These are phyloP conservation scores for Aspergillus intermedius DNA, from an alignment of 2,329 filamentous ascomycete species.

Conservation along the genomic window DNA sequence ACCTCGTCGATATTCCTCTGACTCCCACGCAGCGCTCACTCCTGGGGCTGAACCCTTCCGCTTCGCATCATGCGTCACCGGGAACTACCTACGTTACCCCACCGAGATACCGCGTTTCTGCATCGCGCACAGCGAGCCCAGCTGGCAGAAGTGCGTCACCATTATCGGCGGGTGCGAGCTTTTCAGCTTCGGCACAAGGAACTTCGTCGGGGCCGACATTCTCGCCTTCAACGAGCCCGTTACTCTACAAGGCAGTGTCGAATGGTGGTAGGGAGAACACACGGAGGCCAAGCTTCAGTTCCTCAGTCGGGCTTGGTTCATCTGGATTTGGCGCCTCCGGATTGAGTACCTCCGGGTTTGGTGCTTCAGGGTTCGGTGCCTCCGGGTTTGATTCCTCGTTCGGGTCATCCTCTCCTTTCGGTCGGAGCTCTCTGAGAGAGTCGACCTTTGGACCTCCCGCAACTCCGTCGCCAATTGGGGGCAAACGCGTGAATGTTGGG, in stretches of 20 bases:
- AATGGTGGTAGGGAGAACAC: conserved; percentile 29
- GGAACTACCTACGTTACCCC: conserved; percentile 73
- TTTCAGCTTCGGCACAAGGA: conserved; percentile 28
- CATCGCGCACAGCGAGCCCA: conserved; percentile 43
- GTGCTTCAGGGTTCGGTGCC: no score
- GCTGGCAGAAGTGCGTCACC: conserved; percentile 34
- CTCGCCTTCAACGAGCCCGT: conserved; percentile 48
- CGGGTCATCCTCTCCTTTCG: conserved; percentile 44
- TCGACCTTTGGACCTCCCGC: conserved; percentile 49
- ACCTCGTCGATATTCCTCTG: conserved; percentile 80
- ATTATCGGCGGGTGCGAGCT: conserved; percentile 30
- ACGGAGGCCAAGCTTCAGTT: conserved; percentile 49
- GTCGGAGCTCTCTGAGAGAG: conserved; percentile 28
- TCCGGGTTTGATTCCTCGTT: conserved; percentile 9
- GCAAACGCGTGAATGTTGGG: conserved; percentile 66
- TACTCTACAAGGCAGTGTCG: conserved; percentile 63
- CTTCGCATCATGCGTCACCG: conserved; percentile 57
- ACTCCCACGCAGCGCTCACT: conserved; percentile 82
- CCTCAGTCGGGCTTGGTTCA: conserved; percentile 7
- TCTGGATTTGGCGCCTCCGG: no score
- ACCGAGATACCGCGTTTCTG: conserved; percentile 74
- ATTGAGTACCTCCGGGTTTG: no score
- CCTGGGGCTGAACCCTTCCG: conserved; percentile 69
- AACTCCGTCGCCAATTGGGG: conserved; percentile 60
- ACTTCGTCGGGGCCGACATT: conserved; percentile 45